These are phyloP conservation scores for Flaveria robusta DNA, from an alignment of 129 eudicot species.

Conservation along the genomic window DNA sequence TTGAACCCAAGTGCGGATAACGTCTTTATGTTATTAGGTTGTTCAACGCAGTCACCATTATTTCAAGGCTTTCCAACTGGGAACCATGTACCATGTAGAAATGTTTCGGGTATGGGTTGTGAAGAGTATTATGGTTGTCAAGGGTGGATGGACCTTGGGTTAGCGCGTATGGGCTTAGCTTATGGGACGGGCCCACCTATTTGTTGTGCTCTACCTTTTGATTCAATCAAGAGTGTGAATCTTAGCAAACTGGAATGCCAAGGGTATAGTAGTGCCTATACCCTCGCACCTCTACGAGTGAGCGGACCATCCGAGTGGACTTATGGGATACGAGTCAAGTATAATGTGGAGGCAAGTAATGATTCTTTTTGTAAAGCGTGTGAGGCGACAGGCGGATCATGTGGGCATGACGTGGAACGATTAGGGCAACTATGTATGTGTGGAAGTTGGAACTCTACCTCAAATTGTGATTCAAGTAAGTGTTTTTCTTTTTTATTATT, in stretches of 20 bases:
- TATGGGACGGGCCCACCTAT: constrained; percentile 84
- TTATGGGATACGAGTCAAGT: constrained; percentile 90
- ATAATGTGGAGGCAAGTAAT: constrained; percentile 54
- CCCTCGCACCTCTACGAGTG: constrained; percentile 70
- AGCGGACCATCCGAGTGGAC: constrained; percentile 78
- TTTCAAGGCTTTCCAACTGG: constrained; percentile 81
- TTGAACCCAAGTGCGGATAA: constrained; percentile 75
- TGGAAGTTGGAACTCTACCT: constrained; percentile 87
- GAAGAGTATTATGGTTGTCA: constrained; percentile 85
- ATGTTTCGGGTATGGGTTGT: constrained; percentile 92
- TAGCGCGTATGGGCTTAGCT: constrained; percentile 51
- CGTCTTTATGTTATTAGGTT: constrained; percentile 81
- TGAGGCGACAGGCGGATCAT: constrained; percentile 87
- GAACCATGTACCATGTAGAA: constrained; percentile 75
- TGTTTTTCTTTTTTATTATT: not conserved
- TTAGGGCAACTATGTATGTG: constrained; percentile 71
- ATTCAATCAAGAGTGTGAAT: constrained; percentile 67
- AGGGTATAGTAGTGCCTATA: constrained; percentile 95
- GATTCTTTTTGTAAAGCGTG: constrained; percentile 78
- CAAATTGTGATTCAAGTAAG: constrained; percentile 84
- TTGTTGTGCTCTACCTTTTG: constrained; percentile 78
- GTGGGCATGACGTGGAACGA: constrained; percentile 66
- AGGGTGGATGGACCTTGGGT: constrained; percentile 66
- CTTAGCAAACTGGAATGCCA: constrained; percentile 77
- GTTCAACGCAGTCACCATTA: constrained; percentile 79